Evolutionary conservation across 1,139 yeast species (phyloP).

Genomic region (Blastobotrys indianensis): DNA sequence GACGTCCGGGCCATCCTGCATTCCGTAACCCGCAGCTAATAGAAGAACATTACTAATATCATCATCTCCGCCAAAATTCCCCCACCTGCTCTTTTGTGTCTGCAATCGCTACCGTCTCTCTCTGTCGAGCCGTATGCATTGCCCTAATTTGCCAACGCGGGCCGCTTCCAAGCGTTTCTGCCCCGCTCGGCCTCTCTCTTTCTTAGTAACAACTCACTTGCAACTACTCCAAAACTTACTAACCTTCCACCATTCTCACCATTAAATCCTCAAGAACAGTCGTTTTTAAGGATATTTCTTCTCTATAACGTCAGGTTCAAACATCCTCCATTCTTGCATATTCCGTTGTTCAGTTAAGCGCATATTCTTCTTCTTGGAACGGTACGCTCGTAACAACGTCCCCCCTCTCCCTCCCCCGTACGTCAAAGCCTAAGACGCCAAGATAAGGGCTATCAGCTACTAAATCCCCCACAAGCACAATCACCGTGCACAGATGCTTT

Average conservation of each 20-base stretch:
- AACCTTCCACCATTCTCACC: no score
- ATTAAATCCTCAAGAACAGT: background rate
- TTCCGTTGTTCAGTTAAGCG: background rate
- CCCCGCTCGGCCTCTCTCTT: background rate
- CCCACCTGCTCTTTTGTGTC: no score
- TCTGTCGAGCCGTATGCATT: background rate
- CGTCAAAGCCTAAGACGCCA: no score
- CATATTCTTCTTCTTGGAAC: background rate
- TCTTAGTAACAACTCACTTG: no score
- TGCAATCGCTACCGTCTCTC: background rate
- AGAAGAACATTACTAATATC: no score
- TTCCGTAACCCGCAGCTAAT: background rate
- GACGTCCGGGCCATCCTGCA: slow-evolving; percentile 3
- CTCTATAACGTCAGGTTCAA: background rate
- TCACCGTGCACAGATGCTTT: slow-evolving; percentile 1
- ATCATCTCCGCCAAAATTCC: no score
- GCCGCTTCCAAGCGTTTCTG: background rate
- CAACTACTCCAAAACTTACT: no score
- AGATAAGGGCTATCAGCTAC: background rate
- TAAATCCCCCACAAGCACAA: no score
- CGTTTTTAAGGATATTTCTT: background rate
- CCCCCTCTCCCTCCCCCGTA: no score
- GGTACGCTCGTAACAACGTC: no score
- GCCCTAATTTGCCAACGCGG: background rate
- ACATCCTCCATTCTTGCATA: background rate